Base-by-base conservation (phyloP, 2,329 filamentous ascomycete genomes). In the Pseudocercospora crystallina region DNA sequence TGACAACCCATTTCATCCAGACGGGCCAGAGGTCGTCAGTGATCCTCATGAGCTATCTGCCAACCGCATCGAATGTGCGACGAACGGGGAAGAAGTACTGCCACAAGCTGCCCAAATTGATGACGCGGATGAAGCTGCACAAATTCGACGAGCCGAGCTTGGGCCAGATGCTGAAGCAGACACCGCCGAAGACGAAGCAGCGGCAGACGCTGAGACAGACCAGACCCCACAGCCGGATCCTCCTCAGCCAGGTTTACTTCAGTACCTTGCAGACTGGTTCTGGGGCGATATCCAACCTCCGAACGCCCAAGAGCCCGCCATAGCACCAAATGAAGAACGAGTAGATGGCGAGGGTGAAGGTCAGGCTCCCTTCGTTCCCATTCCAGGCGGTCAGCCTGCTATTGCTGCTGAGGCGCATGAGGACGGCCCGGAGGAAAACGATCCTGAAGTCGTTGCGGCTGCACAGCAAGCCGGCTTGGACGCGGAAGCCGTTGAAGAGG, bases 401-500 rank as follows among this genome's bases (percentile, higher is more conserved):
- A 40, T 50, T 12, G 35, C 47, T 14, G 50, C 32, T 14, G 49
- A 41, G 9, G 37, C 45, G 10, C 34, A 55, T 14, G 42, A 59
- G 9, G 39, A 43, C 11, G 43, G 47, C 11, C 20, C 35, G 11
- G 37, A 36, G 11, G 50, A 53, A 20, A 55, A 56, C 15, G 60
- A 82, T 48, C 79, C 74, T 11, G 83, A 86, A 51, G 80, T 81
- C 1, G 75, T 82, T 15, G 82, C 83, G 45, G 86, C 80, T 38
- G 85, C 81, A n/a, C 80, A 79, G 14, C 82, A 81, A 42, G 84
- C 82, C 12, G 87, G 80, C 8, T 74, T 92, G 32, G 89, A 96
- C 61, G 82, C 84, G 39, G 82, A 85, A 47, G 86, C 85, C 8
- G 80, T 90, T 36, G 88, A 91, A 54, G 74, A 96, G 60, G 88